phyloP scores from a whole-genome alignment of 2,329 filamentous ascomycete species.

The Sclerotinia glacialis region DNA sequence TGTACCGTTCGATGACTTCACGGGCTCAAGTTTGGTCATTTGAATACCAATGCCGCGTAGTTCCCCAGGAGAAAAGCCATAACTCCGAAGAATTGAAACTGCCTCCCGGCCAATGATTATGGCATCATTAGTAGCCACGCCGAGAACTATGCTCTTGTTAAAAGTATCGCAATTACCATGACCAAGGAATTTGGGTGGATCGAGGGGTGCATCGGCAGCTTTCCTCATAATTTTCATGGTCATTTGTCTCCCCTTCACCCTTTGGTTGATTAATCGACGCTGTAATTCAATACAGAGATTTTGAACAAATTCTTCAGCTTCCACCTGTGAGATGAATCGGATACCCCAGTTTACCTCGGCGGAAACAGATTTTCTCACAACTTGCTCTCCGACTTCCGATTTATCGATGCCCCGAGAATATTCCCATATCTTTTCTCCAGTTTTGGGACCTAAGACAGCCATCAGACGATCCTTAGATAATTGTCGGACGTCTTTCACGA shows the following conservation, averaged over 20 bases:
- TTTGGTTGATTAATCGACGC: conserved; percentile 74
- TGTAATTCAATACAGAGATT: conserved; percentile 84
- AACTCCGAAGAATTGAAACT: conserved; percentile 76
- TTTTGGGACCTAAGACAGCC: conserved; percentile 80
- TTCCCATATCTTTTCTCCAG: conserved; percentile 84
- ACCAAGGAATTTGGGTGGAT: conserved; percentile 88
- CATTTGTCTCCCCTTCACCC: conserved; percentile 81
- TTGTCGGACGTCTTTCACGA: conserved; percentile 78
- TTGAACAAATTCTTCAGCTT: conserved; percentile 87
- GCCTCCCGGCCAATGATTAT: conserved; percentile 76
- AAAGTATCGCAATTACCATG: conserved; percentile 94
- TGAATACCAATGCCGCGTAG: conserved; percentile 90
- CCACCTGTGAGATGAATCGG: conserved; percentile 84
- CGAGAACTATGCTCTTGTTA: conserved; percentile 82
- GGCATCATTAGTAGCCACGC: conserved; percentile 76
- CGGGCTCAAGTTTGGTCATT: conserved; percentile 84
- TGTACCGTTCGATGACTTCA: conserved; percentile 56
- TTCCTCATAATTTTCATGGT: conserved; percentile 95
- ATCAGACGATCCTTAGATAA: conserved; percentile 73
- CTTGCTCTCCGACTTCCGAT: conserved; percentile 80
- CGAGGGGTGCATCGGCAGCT: conserved; percentile 79
- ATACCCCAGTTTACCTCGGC: conserved; percentile 99
- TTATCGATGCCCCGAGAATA: conserved; percentile 86
- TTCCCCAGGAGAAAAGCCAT: conserved; percentile 84
- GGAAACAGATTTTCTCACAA: conserved; percentile 87